Conservation (phyloP, 2,329 filamentous ascomycete species). For the Paracamarosporium sp. region DNA sequence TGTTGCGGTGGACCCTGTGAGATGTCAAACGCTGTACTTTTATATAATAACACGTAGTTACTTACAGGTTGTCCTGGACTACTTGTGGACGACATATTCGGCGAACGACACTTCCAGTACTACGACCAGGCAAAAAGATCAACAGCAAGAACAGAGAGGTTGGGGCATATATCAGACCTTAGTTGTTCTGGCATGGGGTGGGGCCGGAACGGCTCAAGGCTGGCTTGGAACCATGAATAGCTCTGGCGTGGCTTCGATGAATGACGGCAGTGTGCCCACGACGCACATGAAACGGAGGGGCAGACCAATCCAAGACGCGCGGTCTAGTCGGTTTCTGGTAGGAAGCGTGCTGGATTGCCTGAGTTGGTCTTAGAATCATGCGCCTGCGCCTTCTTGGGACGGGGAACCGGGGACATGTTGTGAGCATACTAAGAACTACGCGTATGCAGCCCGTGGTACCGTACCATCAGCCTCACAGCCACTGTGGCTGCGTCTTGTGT, state of each 20-base stretch:
- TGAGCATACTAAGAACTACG: constrained; percentile 5
- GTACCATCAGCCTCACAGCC: neutral
- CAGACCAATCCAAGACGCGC: constrained; percentile 18
- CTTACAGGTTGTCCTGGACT: constrained; percentile 18
- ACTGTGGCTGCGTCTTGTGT: neutral
- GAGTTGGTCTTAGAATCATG: constrained; percentile 13
- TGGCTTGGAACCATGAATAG: constrained; percentile 24
- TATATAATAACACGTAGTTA: neutral
- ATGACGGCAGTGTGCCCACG: constrained; percentile 29
- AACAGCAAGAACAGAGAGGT: constrained; percentile 11
- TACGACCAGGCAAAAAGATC: constrained; percentile 3
- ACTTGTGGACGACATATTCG: constrained; percentile 20
- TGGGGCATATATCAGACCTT: constrained; percentile 29
- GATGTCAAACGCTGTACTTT: constrained; percentile 10
- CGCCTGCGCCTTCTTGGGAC: constrained; percentile 17
- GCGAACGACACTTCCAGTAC: neutral
- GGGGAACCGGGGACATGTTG: constrained; percentile 19
- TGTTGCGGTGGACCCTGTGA: constrained; percentile 14
- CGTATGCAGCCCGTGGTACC: neutral
- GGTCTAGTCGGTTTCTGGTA: constrained; percentile 11
- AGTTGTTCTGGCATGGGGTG: constrained; percentile 17
- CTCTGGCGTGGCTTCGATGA: constrained; percentile 22
- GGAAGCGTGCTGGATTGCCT: constrained; percentile 14
- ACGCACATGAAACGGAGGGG: constrained; percentile 15
- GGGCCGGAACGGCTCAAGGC: constrained; percentile 24